Base-by-base conservation (phyloP, 2,329 filamentous ascomycete genomes). In the Macrophomina tecta region DNA sequence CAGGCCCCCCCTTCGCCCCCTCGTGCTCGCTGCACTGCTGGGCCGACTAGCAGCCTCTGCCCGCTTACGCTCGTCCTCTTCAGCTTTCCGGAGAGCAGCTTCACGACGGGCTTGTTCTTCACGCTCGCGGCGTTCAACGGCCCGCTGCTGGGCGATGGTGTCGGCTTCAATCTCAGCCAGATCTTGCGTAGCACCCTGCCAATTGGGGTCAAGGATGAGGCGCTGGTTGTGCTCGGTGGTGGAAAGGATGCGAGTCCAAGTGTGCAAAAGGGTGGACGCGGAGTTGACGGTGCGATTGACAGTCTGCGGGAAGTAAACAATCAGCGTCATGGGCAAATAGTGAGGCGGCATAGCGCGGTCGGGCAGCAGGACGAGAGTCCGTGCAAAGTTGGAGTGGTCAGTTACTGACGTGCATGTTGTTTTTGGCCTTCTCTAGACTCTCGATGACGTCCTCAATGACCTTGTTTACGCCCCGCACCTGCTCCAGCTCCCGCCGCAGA, bases 191-290 rank as follows among this genome's bases (percentile, higher is more conserved):
- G 94, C 91, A 66, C 95, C 95, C 75, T 94, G 90, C 93, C 94
- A 99, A 67, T 88, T 84, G 1, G 93, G 91, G 74, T 97, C 91
- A 53, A 98, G 85, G 52, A 99, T 90, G 61, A 99, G 83, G 30
- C 95, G 89, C 78, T 98, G 94, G 76, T 97, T 98, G 80, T 99
- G 95, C 80, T 99, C 95, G 4, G 95, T 97, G 79, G 99, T 95
- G 6, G 93, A 95, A 12, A 99, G 87, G 71, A 99, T 97, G 63
- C 93, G 90, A 8, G 93, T 97, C 94, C 94, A 99, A 16, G 94
- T 97, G 73, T 96, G 93, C 38, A 99, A 88, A 14, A 99, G 86
- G 1, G 91, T 91, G 14, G 94, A 96, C 3, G 95, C 93, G 65
- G 94, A 94, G 71, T 87, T 86, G 49, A 98, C 93, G 3, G 95